Percentiles rank a stretch among this genome's conserved stretches.
These are phyloP conservation scores for Tirmania nivea DNA, from an alignment of 495 filamentous ascomycete genomes.

Conservation along the genomic window DNA sequence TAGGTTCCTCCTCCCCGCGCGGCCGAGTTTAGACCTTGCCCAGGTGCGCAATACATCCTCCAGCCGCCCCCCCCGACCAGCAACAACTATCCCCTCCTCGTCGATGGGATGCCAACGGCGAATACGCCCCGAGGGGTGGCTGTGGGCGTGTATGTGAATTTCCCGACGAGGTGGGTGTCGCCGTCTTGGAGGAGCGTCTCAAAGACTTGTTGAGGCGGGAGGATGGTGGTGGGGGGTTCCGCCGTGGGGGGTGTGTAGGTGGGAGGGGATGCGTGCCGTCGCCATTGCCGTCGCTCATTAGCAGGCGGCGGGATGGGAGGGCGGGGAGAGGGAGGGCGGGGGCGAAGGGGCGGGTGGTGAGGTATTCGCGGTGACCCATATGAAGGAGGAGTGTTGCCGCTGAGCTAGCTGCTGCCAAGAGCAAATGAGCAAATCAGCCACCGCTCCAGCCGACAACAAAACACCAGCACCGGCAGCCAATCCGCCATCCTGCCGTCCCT, in stretches of 20 bases:
- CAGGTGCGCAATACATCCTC: conserved; percentile 60
- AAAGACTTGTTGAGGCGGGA: conserved; percentile 58
- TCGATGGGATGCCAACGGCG: conserved; percentile 55
- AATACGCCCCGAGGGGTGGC: conserved; percentile 47
- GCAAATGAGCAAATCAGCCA: no score
- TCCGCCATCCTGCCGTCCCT: no score
- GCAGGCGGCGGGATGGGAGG: no score
- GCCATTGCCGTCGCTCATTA: no score
- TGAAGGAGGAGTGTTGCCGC: no score
- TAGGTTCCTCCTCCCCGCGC: conserved; percentile 48
- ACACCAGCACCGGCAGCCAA: no score
- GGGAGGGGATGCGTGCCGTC: no score
- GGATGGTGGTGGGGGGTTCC: conserved; percentile 50
- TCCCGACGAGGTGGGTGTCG: conserved; percentile 52
- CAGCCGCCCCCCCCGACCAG: conserved; percentile 43
- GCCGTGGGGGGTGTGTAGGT: no score
- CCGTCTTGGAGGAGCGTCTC: conserved; percentile 39
- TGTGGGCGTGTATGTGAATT: conserved; percentile 56
- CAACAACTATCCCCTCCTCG: conserved; percentile 20
- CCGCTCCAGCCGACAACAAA: no score
- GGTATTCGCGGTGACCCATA: conserved; percentile 52
- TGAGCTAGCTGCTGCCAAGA: no score
- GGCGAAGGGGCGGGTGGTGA: conserved; percentile 49
- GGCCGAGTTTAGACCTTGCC: conserved; percentile 49
- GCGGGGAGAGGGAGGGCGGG: conserved; percentile 51